Evolutionary conservation across 2,329 filamentous ascomycete species (phyloP), one percentile per base, ranked within the genome.

Genomic region (Trichoderma sp.): DNA sequence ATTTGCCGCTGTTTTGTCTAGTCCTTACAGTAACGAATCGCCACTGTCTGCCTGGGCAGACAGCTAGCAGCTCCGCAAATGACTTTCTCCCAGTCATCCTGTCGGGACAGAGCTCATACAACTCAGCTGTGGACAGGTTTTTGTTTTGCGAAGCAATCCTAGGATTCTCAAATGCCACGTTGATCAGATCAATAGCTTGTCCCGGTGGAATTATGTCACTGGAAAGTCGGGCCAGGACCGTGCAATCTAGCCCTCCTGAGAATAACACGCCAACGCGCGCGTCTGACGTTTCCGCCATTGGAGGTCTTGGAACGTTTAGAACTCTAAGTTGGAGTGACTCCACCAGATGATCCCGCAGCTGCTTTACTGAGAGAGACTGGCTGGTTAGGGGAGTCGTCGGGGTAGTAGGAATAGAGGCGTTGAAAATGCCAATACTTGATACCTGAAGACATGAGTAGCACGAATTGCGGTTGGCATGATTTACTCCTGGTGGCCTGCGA

Each of bases 101-200:
- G 81, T 99, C 96, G 0, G 96, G 96, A 75, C 96, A 99, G 28
- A 88, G 85, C 81, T 97, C 94, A 77, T 93, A 98, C 0, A 90
- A 80, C 72, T 80, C 79, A 3, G 78, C 74, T 72, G 77, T 71
- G 0, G 78, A 77, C 3, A 76, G 71, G 7, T 72, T 73, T 23
- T 83, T 83, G 13, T 88, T 81, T 57, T 88, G 85, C 3, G 85
- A 90, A 72, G 87, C 90, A 74, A 91, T 88, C 36, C 93, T 88
- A 0, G 95, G 95, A 75, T 99, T 99, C 80, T 99, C 93, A 77
- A 99, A 99, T 0, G 95, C 96, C 59, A 99, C 95, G 75, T 99
- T 99, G 74, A 99, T 87, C 9, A 99, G 85, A 78, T 98, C 96
- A 73, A 99, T 90, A 1, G 87, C 84, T 76, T 97, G 91, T 4